phyloP scores from a whole-genome alignment of 1,284 basidiomycete genomes.

The Xerocomus amazonicus region DNA sequence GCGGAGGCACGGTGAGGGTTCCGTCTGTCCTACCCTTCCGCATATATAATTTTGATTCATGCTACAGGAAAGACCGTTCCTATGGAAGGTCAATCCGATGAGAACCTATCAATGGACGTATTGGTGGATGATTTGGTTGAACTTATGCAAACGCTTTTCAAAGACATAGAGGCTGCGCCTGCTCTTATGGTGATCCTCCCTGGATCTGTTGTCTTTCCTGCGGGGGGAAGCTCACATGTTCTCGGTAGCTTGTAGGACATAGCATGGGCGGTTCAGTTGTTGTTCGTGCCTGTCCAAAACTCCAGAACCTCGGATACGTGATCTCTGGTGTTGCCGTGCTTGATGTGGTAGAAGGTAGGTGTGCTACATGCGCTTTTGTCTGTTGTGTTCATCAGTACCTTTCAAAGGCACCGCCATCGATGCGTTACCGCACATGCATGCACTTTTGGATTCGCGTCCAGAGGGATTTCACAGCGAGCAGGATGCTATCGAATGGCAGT shows the following conservation, averaged over 20 bases:
- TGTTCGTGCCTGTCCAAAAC: constrained; percentile 62
- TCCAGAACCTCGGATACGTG: constrained; percentile 66
- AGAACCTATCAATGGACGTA: constrained; percentile 71
- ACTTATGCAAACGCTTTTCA: constrained; percentile 67
- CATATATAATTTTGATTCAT: background rate
- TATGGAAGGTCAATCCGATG: constrained; percentile 39
- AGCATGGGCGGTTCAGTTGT: constrained; percentile 91
- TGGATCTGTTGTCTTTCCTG: background rate
- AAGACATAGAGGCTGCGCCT: constrained; percentile 60
- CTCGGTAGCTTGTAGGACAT: constrained; percentile 73
- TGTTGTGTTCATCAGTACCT: background rate
- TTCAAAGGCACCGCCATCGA: constrained; percentile 85
- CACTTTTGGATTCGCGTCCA: constrained; percentile 82
- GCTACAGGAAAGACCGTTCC: constrained; percentile 59
- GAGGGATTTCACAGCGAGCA: constrained; percentile 79
- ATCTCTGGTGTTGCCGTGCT: constrained; percentile 85
- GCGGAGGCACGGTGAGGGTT: constrained; percentile 77
- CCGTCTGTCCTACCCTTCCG: background rate
- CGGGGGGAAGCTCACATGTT: background rate
- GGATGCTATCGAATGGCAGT: constrained; percentile 96
- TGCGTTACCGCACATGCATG: constrained; percentile 87
- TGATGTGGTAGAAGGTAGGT: constrained; percentile 91
- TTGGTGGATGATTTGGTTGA: constrained; percentile 71
- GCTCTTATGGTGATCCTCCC: constrained; percentile 58
- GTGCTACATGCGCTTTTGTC: background rate